Evolutionary conservation across 352 stramenopile genomes (phyloP).

Genomic region (Hyaloperonospora brassicae): DNA sequence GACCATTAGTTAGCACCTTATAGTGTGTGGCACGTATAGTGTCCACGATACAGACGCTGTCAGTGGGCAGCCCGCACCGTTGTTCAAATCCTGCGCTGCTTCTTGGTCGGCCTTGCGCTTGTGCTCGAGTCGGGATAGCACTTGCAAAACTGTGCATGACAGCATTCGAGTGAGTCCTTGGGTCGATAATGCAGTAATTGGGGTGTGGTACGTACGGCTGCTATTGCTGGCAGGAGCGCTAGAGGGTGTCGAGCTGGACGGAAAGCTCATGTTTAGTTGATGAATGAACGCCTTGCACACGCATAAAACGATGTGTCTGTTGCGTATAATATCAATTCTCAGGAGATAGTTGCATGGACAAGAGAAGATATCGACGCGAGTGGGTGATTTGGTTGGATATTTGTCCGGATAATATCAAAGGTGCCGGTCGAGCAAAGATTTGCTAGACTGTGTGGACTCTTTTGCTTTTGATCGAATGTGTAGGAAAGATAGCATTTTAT

Average conservation of each 20-base stretch:
- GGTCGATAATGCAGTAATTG: neutral
- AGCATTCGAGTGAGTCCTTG: neutral
- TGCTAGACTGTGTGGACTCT: too few relatives aligned
- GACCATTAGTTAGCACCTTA: neutral
- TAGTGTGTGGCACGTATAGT: neutral
- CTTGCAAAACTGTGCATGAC: conserved; percentile 19
- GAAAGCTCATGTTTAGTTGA: conserved; percentile 4
- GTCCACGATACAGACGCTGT: too few relatives aligned
- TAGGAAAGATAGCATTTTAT: too few relatives aligned
- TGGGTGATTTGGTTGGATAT: too few relatives aligned
- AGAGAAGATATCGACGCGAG: too few relatives aligned
- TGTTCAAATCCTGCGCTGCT: conserved; percentile 37
- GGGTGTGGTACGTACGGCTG: conserved; percentile 6
- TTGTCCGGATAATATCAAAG: too few relatives aligned
- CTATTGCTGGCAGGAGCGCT: conserved; percentile 4
- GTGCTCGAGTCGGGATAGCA: conserved; percentile 47
- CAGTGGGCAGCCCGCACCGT: conserved; percentile 19
- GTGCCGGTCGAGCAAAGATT: too few relatives aligned
- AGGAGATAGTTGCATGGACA: too few relatives aligned
- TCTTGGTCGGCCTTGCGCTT: conserved; percentile 42
- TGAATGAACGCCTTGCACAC: neutral
- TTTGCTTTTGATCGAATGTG: too few relatives aligned
- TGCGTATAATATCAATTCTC: too few relatives aligned
- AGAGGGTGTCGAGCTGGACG: conserved; percentile 5
- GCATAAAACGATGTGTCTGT: too few relatives aligned